phyloP scores from a whole-genome alignment of 116 monocot genomes.

The Cymodocea nodosa region DNA sequence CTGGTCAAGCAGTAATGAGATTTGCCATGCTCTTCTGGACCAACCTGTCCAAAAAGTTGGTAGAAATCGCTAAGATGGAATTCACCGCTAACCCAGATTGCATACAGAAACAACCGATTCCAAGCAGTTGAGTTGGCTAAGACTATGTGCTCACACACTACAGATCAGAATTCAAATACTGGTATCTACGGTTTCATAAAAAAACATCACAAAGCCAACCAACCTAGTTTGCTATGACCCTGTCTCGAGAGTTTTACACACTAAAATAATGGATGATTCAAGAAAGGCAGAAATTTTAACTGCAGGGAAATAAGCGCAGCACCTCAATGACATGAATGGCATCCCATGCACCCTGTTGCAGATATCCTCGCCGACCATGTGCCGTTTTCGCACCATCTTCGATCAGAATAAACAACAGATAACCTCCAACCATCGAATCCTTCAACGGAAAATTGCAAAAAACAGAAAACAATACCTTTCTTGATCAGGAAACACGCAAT shows the following conservation, averaged over 20 bases:
- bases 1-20: slow-evolving; percentile 87
- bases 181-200: no score
- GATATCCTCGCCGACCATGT: slow-evolving; percentile 60
- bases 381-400: slow-evolving; percentile 78
- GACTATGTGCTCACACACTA: no score
- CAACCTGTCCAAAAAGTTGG: slow-evolving; percentile 31
- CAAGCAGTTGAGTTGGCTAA: no score
- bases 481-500: slow-evolving; percentile 87
- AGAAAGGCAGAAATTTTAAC: neutral
- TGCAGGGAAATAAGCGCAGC: neutral
- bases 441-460: neutral
- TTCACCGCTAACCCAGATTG: no score
- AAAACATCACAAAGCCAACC: no score
- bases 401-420: neutral
- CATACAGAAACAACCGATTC: no score
- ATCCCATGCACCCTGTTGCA: slow-evolving; percentile 92
- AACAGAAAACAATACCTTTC: slow-evolving; percentile 57
- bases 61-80: neutral
- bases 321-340: slow-evolving; percentile 99
- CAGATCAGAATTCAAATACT: no score
- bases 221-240: no score
- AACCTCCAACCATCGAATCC: neutral
- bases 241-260: no score
- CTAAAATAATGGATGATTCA: neutral
- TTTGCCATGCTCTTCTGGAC: slow-evolving; percentile 54